Base-by-base conservation (phyloP, 345 rosid species). In the Bretschneidera sinensis region DNA sequence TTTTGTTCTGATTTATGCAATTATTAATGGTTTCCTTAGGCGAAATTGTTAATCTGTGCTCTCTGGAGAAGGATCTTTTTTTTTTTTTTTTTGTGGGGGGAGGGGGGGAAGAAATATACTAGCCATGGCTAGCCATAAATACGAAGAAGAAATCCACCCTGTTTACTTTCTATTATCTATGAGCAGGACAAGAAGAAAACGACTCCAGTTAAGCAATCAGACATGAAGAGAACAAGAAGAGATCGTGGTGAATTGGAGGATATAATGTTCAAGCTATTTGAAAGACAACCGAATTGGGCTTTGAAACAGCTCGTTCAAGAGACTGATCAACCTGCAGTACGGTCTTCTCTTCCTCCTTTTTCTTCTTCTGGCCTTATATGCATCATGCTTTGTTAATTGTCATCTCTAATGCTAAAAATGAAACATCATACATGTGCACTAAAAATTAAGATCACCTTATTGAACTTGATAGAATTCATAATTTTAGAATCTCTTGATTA, bases 181-280 rank as follows among this genome's bases (percentile, higher is more conserved):
- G 43, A 54, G 48, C 73, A 94, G 97, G 99, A 94, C 43, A 94
- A 94, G 92, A 94, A 73, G 88, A 94, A 69, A 73, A 48, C 83
- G 20, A 62, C 64, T 1, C 95, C 96, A 43, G 89, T 83, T 60
- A 88, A 88, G 69, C 96, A 85, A 66, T 63, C 89, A 24, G 96
- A 88, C 11, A 45, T 83, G 74, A 94, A 94, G 79, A 88, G 99
- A 71, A 91, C 92, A 21, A 85, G 97, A 79, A 83, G 97, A 76
- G 99, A 91, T 66, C 96, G 97, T 60, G 92, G 95, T 14, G 99
- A 94, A 59, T 65, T 94, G 68, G 89, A 91, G 71, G 95, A 86
- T 74, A 91, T 94, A 51, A 94, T 94, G 99, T 94, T 94, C 78
- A 91, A 92, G 83, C 81, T 92, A 48, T 92, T 92, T 48, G 98